phyloP scores from a whole-genome alignment of 2,329 filamentous ascomycete genomes.

The Xylariaceae sp. region DNA sequence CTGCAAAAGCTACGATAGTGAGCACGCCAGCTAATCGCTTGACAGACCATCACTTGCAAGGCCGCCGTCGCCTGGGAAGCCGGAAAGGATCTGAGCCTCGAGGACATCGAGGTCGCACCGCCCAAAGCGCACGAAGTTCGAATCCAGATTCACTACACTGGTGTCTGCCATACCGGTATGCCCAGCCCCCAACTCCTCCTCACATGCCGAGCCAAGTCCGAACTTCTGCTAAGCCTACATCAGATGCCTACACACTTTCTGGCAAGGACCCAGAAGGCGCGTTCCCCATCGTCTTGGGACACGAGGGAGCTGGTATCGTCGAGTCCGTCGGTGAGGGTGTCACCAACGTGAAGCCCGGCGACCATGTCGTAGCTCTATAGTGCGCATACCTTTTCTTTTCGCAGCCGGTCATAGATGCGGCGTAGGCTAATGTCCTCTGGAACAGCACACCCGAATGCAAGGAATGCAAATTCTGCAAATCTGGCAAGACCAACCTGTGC shows the following conservation, averaged over 20 bases:
- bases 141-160: constrained; percentile 95
- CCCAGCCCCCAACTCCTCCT: constrained; percentile 11
- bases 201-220: constrained; percentile 26
- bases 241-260: constrained; percentile 89
- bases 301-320: constrained; percentile 88
- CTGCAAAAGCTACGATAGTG: too few species aligned
- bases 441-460: constrained; percentile 88
- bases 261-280: constrained; percentile 97
- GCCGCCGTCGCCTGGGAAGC: constrained; percentile 97
- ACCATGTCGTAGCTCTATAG: constrained; percentile 88
- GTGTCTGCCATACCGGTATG: constrained; percentile 94
- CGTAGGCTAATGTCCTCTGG: background rate
- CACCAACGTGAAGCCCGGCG: constrained; percentile 87
- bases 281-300: constrained; percentile 83
- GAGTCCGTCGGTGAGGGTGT: constrained; percentile 94
- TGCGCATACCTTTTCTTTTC: constrained; percentile 31
- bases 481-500: constrained; percentile 98
- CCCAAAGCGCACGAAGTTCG: constrained; percentile 92
- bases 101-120: constrained; percentile 87
- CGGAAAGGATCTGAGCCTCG: constrained; percentile 80
- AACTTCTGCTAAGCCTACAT: constrained; percentile 13
- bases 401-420: constrained; percentile 1
- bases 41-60: constrained; percentile 90
- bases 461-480: constrained; percentile 99
- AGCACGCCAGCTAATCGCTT: background rate